Percentiles rank a stretch among this genome's conserved stretches.
Evolutionary conservation across 2,329 filamentous ascomycete species (phyloP).

Genomic region (Paraphoma sp.): DNA sequence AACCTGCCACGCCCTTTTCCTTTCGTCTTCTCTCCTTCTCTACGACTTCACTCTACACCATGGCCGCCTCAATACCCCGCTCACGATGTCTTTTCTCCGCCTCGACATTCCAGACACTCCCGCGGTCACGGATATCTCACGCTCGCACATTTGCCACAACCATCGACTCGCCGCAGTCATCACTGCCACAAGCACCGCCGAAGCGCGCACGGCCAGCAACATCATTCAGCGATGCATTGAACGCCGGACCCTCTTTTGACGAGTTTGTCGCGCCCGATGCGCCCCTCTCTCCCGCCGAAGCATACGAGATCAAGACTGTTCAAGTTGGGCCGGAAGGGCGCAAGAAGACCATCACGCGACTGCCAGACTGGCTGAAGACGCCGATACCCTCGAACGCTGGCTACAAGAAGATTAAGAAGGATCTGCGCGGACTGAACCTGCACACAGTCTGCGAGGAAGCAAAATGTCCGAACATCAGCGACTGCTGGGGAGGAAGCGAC

Average conservation of each 20-base stretch:
- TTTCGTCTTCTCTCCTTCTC: conserved; percentile 1
- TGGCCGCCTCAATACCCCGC: conserved; percentile 42
- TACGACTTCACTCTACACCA: conserved; percentile 12
- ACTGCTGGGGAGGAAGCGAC: conserved; percentile 93
- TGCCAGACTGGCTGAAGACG: conserved; percentile 96
- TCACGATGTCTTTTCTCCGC: conserved; percentile 39
- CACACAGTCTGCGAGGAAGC: conserved; percentile 99
- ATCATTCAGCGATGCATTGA: conserved; percentile 67
- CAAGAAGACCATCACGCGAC: conserved; percentile 72
- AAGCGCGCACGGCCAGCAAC: conserved; percentile 54
- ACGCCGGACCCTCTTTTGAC: conserved; percentile 68
- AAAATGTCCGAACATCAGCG: conserved; percentile 94
- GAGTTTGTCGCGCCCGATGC: conserved; percentile 64
- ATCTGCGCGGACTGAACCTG: conserved; percentile 84
- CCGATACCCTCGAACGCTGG: conserved; percentile 86
- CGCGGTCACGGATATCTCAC: conserved; percentile 19
- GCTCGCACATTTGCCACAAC: conserved; percentile 44
- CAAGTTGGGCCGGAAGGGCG: conserved; percentile 66
- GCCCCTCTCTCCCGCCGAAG: conserved; percentile 56
- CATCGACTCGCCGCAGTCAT: conserved; percentile 31
- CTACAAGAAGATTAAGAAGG: conserved; percentile 94
- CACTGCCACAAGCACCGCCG: conserved; percentile 26
- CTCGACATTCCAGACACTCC: conserved; percentile 22
- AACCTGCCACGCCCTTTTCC: conserved; percentile 3
- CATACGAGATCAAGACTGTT: conserved; percentile 67